phyloP scores from a whole-genome alignment of 495 filamentous ascomycete species.

The Annulohypoxylon bovei region DNA sequence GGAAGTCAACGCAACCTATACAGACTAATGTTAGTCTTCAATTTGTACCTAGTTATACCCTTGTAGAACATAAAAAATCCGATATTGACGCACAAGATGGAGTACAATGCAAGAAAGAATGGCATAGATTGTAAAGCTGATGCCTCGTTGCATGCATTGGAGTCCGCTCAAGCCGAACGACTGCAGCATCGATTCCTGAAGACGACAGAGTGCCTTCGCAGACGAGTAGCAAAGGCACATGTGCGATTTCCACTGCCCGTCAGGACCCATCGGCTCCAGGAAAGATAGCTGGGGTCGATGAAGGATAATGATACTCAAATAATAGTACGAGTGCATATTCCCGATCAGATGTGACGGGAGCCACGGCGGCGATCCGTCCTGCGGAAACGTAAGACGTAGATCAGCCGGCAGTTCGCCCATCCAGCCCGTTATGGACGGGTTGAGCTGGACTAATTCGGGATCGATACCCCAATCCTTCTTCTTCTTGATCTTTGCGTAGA shows the following conservation, averaged over 20 bases:
- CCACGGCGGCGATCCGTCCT: conserved; percentile 84
- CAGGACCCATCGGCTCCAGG: conserved; percentile 74
- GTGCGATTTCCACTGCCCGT: conserved; percentile 85
- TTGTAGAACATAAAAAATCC: not conserved
- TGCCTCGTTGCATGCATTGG: conserved; percentile 91
- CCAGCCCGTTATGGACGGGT: conserved; percentile 79
- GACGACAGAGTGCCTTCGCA: conserved; percentile 85
- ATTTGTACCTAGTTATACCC: not conserved
- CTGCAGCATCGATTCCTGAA: conserved; percentile 87
- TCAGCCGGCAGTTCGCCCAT: conserved; percentile 79
- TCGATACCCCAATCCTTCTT: conserved; percentile 91
- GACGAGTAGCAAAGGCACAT: conserved; percentile 88
- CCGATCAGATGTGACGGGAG: conserved; percentile 89
- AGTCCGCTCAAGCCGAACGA: conserved; percentile 83
- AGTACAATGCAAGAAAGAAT: conserved; percentile 94
- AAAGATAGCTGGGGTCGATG: conserved; percentile 86
- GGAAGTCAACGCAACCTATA: conserved; percentile 89
- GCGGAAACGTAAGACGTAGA: conserved; percentile 79
- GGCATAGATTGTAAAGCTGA: conserved; percentile 94
- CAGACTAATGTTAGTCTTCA: not conserved
- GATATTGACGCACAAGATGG: conserved; percentile 76
- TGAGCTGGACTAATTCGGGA: conserved; percentile 82
- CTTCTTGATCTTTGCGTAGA: conserved; percentile 80
- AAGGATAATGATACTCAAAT: conserved; percentile 86
- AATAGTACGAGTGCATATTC: conserved; percentile 93